Base-by-base conservation (phyloP, 1,139 yeast species). In the Arxiozyma bovina region DNA sequence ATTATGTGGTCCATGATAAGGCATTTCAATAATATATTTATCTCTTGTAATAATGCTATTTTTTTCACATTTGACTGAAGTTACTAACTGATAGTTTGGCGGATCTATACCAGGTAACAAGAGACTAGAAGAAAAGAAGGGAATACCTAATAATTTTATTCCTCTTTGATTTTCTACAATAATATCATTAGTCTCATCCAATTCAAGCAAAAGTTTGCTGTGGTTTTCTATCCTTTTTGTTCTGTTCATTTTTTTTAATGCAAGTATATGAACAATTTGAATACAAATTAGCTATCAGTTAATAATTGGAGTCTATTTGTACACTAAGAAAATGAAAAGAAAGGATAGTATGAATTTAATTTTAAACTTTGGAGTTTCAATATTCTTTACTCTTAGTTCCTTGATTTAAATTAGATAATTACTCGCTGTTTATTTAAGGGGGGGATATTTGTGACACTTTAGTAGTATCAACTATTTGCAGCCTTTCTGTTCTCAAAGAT, bases 161-260 rank as follows among this genome's bases (percentile, higher is more conserved):
- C 85, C 86, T 23, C 86, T 68, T 66, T 81, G 81, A 62, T 79
- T 79, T 60, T 80, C 84, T 3, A 80, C 67, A 1, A 80, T 61
- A 21, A 77, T 64, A 49, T 80, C 82, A 23, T 59, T 30, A 11
- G 48, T 45, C 21, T 45, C 48, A 45, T 45, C 48, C n/a, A 45
- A 18, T 27, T 30, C 25, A 4, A 45, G 23, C 21, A 45, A 20
- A 30, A 45, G 30, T 45, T 30, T 30, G 17, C 23, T 30, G 34
- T 45, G 41, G 15, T 9, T 30, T 45, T 45, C 20, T 30, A 22
- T 23, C 46, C 23, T 44, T 44, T 12, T 44, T 8, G 30, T 15
- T 44, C 4, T 12, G 22, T 44, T 44, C 27, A 23, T 44, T 23
- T 6, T 18, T 7, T 4, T 9, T 11, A 22, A 23, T 3, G 34